Evolutionary conservation across 2,329 filamentous ascomycete species (phyloP), one percentile per base, ranked within the genome.

Genomic region (Chaetomium sp.): DNA sequence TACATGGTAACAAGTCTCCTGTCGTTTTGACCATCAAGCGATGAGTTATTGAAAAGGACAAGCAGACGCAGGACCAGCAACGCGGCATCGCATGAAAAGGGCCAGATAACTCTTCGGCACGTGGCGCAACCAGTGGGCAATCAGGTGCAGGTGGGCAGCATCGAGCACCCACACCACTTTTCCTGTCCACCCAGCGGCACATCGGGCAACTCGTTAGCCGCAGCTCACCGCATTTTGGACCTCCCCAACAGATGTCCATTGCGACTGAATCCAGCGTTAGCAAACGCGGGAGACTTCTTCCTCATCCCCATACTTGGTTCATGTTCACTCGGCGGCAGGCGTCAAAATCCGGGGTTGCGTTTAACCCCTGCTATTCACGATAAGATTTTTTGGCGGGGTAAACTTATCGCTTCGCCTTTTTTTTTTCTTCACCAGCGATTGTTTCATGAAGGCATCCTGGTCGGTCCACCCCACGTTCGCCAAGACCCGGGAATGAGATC

Each of bases 341-440:
- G 49, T 27, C 49, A 56, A 45, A 56, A 56, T 52, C 54, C 49
- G 54, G 54, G 54, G 54, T 27, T 11, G 10, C 43, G 36, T 5
- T 43, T 3, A n/a, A 56, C 10, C 54, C 54, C 35, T 49, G 49
- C 34, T 46, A 27, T 19, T 46, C 33, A 7, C 14, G 44, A 49
- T 47, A 52, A 34, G 34, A 32, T 52, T 52, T 52, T 45, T 52
- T 45, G 32, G 54, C 38, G 49, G 54, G 44, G 54, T 47, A 52
- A 32, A n/a, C 37, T 8, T 42, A 41, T 6, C 14, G 6, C 19
- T 27, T 27, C 19, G 19, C 19, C 19, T 27, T 27, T 27, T 27
- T 27, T 27, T 27, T 27, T 27, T 27, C 19, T 27, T 27, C 19
- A 27, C 19, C 19, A 27, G 19, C 19, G 19, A 8, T 8, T 40